Base-by-base conservation (phyloP, 2,329 filamentous ascomycete species). In the Fusarium sublunatum region DNA sequence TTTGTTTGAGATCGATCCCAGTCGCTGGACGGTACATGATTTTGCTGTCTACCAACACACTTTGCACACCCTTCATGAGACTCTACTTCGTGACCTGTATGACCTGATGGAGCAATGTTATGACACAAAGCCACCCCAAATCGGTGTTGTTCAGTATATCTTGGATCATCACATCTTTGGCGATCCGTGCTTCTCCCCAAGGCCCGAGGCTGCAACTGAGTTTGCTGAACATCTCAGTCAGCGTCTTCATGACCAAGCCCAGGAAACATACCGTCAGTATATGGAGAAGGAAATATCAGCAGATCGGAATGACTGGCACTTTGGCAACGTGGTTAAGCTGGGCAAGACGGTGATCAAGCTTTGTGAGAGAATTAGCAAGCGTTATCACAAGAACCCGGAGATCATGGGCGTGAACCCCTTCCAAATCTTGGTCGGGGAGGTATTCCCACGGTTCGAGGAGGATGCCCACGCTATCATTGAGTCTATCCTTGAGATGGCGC, bases 391-490 rank as follows among this genome's bases (percentile, higher is more conserved):
- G 70, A 95, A 90, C 56, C 92, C 92, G 1, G 89, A 92, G 61
- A 91, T 98, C 57, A 90, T 97, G 87, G 93, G 93, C 2, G 82
- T 85, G 26, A 83, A 83, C 57, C 83, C 83, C 3, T 77, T 86
- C 40, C 87, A 85, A 42, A 90, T 95, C 32, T 81, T 98, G 29
- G 88, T 97, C 7, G 86, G 91, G 65, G 91, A 92, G 48, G 88
- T 95, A 51, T 90, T 98, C 56, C 95, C 95, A 1, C 90, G 90
- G 59, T 98, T 96, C 74, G 93, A 96, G 54, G 88, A 91, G 63
- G 94, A 99, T 75, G 91, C 92, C 6, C 86, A 90, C 61, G 93
- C 94, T 70, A 87, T 99, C 65, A 88, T 98, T 38, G 84, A 88
- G 65, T 86, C 90, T 52, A 95, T 98, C 60, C 82, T 98, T 65